Evolutionary conservation across 805 yeast genomes (phyloP), one percentile per base, ranked within the genome.

Genomic region (Saccharomycopsis capsularis): DNA sequence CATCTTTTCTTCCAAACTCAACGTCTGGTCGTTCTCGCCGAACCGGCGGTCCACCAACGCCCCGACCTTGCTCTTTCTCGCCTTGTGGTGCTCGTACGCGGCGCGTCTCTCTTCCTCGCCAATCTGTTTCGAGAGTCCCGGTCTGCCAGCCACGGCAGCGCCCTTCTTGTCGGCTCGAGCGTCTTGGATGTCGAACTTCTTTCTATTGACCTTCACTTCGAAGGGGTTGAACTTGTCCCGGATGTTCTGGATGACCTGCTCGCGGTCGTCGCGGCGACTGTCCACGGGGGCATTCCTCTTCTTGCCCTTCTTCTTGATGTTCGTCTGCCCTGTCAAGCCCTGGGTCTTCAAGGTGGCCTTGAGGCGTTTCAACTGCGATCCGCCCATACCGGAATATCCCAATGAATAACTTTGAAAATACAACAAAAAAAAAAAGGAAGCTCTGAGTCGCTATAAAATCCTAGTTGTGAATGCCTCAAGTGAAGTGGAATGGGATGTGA

Each of bases 1-100:
- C 96, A 89, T 89, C 64, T 85, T 87, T 57, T 93, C 96, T 65
- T 93, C 98, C 11, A 81, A 81, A n/a, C 83, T 76, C 70, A 93
- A 60, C 42, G 70, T 64, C 5, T 70, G 63, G 64, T 87, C 82
- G 55, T 77, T 76, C 61, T 93, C 99, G 63, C 99, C 99, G 64
- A 93, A 91, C 67, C 96, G 79, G 56, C 89, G 75, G 69, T 93
- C 99, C 2, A 79, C 64, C 13, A 93, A 60, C 1, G 86, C 87
- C 46, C 97, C 96, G 35, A 73, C 79, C 62, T 76, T 85, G 56
- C 86, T 85, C 59, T 81, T 79, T 44, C 71, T 66, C n/a, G 72
- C 64, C 62, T 74, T 76, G 57, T 76, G 81, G 19, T 78, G 76
- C 43, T 85, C 85, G 63, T 80, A 86, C 4, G 85, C 79, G 32